A percentile compares a stretch with the other conserved stretches of the same genome.
Evolutionary conservation across 805 yeast species (phyloP).

Genomic region (Scheffersomyces spartinae): DNA sequence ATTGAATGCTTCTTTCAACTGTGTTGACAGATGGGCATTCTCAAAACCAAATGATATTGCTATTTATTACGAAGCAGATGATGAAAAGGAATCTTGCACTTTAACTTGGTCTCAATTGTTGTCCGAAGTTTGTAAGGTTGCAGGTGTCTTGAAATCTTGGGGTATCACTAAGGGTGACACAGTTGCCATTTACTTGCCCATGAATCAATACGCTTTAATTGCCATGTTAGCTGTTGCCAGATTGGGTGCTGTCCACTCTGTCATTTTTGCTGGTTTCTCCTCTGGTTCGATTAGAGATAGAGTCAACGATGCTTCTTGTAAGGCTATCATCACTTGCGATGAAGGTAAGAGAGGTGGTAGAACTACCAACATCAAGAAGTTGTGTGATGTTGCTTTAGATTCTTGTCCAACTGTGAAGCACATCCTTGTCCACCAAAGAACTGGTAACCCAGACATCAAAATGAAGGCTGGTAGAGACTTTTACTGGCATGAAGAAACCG

Average conservation of each 20-base stretch:
- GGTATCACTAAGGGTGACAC: constrained; percentile 94
- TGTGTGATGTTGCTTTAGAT: constrained; percentile 88
- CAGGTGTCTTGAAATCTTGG: constrained; percentile 70
- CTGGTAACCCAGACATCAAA: constrained; percentile 63
- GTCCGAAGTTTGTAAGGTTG: constrained; percentile 74
- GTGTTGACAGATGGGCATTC: constrained; percentile 93
- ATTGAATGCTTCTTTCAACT: constrained; percentile 85
- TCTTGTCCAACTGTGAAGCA: constrained; percentile 65
- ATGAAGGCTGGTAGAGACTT: constrained; percentile 74
- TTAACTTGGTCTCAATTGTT: constrained; percentile 83
- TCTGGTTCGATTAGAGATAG: constrained; percentile 89
- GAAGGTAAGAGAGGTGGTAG: constrained; percentile 95
- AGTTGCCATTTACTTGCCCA: constrained; percentile 92
- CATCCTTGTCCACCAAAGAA: constrained; percentile 81
- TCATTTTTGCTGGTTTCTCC: constrained; percentile 93
- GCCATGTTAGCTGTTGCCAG: constrained; percentile 91
- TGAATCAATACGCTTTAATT: constrained; percentile 93
- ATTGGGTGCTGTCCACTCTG: constrained; percentile 93
- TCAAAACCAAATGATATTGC: constrained; percentile 77
- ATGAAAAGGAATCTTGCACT: constrained; percentile 56
- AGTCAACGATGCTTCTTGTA: constrained; percentile 75
- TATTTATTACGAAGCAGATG: constrained; percentile 89
- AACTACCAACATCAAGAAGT: constrained; percentile 80
- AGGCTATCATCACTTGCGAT: constrained; percentile 85
- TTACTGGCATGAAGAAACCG: constrained; percentile 91